Evolutionary conservation across 345 rosid genomes (phyloP), one percentile per base, ranked within the genome.

Genomic region (Eutrema japonicum): DNA sequence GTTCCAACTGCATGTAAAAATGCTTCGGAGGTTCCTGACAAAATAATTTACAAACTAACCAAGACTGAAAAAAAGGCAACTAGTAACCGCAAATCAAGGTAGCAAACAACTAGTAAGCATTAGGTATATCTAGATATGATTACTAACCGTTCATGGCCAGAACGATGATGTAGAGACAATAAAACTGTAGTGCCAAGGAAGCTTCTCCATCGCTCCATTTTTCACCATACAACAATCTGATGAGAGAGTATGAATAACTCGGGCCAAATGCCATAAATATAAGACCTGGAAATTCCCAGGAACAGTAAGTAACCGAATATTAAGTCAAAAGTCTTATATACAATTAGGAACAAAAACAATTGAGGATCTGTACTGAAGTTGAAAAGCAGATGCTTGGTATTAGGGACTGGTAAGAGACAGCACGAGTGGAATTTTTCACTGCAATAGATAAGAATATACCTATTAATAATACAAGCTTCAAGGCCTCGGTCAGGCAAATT

Each of bases 131-230:
- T 8, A 56, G 42, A 47, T 46, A 64, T 33, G 65, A 47, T 58
- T 71, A 79, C 96, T 77, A 62, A 88, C 96, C 96, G 3, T 88
- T 89, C 88, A 88, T 82, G 54, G 96, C 96, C 81, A 90, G 79
- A 71, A 87, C 83, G 76, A 88, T 83, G 77, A 95, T 80, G 75
- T 92, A 92, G 59, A 90, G 67, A 80, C 94, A 95, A 71, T 92
- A 95, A 77, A 86, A 95, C 56, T 80, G 88, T 43, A 92, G 92
- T 45, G 91, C 97, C 3, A 74, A 42, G 32, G 97, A 82, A 37
- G 94, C 97, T 83, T 95, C 99, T 68, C 99, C 98, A 61, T 92
- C 98, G 48, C 98, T 95, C 99, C 99, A 95, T 85, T 87, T 92
- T 61, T 68, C 82, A 45, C 98, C 98, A 79, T 86, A 92, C 80